Conservation (phyloP, 805 yeast species). For the Hanseniaspora lachancei region DNA sequence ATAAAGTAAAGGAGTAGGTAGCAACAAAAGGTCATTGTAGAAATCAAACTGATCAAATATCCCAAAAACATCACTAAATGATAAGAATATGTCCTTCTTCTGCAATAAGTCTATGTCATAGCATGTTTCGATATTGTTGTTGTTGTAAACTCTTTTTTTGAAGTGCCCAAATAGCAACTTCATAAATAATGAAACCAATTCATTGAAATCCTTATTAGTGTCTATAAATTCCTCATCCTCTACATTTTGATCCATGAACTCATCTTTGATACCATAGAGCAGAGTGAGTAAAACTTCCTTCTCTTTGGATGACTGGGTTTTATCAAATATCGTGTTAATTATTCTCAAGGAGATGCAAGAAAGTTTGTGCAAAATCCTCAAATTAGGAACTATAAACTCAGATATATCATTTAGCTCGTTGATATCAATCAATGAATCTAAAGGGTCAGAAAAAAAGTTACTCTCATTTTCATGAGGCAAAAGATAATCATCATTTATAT, state of each 20-base stretch:
- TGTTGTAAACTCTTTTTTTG: slow-evolving; percentile 6
- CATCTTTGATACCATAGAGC: slow-evolving; percentile 10
- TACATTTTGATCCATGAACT: background rate
- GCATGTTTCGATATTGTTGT: background rate
- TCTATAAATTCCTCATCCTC: background rate
- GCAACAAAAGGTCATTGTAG: slow-evolving; percentile 5
- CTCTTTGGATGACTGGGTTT: background rate
- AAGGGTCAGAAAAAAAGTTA: slow-evolving; percentile 1
- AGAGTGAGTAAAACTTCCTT: slow-evolving; percentile 2
- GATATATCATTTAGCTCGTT: background rate
- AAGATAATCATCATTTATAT: background rate
- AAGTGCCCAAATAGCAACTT: slow-evolving; percentile 7
- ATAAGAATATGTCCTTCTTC: slow-evolving; percentile 8
- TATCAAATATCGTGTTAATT: slow-evolving; percentile 8
- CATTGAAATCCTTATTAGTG: background rate
- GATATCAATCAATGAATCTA: background rate
- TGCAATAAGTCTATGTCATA: background rate
- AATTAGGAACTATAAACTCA: slow-evolving; percentile 7
- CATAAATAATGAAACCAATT: background rate
- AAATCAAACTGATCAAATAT: slow-evolving; percentile 3
- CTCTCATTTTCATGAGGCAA: background rate
- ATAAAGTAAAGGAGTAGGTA: slow-evolving; percentile 9
- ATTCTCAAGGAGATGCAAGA: slow-evolving; percentile 3
- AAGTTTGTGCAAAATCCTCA: slow-evolving; percentile 9
- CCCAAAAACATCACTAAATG: slow-evolving; percentile 10